These are phyloP conservation scores for Lipomyces orientalis DNA, from an alignment of 805 yeast genomes.

Conservation along the genomic window DNA sequence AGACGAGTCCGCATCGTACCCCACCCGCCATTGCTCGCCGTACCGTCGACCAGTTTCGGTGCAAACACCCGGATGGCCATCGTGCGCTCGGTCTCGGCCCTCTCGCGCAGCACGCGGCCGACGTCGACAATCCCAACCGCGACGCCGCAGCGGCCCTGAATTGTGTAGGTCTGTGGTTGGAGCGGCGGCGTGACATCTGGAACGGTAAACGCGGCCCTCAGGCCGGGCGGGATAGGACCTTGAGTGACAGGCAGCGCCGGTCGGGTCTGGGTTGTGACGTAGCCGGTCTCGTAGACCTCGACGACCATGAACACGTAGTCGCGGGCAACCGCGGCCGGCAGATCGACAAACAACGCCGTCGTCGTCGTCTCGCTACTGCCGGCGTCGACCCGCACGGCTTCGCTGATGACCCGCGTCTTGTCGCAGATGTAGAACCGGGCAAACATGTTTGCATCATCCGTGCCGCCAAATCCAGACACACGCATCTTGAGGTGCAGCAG, in stretches of 20 bases:
- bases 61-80: conserved; percentile 75
- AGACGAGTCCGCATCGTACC: conserved; percentile 83
- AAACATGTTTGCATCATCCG: conserved; percentile 46
- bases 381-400: conserved; percentile 67
- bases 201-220: conserved; percentile 4
- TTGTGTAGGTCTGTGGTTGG: conserved; percentile 16
- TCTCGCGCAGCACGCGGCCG: conserved; percentile 72
- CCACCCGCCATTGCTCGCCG: conserved; percentile 68
- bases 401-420: conserved; percentile 68
- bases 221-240: conserved; percentile 34
- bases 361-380: conserved; percentile 1
- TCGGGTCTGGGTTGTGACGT: conserved; percentile 23
- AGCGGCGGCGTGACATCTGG: neutral
- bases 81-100: conserved; percentile 67
- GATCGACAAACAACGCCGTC: conserved; percentile 70
- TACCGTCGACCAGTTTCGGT: conserved; percentile 8
- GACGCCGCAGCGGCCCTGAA: conserved; percentile 67
- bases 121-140: conserved; percentile 90
- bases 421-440: conserved; percentile 66
- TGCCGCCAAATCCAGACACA: conserved; percentile 56
- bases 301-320: conserved; percentile 78
- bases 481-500: conserved; percentile 77
- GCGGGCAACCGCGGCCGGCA: conserved; percentile 64
- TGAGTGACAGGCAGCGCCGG: conserved; percentile 42
- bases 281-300: conserved; percentile 61